Percentiles rank a stretch among this genome's conserved stretches.
Conservation (phyloP, 371 early-diverging fungal species). For the Actinomortierella ambigua region DNA sequence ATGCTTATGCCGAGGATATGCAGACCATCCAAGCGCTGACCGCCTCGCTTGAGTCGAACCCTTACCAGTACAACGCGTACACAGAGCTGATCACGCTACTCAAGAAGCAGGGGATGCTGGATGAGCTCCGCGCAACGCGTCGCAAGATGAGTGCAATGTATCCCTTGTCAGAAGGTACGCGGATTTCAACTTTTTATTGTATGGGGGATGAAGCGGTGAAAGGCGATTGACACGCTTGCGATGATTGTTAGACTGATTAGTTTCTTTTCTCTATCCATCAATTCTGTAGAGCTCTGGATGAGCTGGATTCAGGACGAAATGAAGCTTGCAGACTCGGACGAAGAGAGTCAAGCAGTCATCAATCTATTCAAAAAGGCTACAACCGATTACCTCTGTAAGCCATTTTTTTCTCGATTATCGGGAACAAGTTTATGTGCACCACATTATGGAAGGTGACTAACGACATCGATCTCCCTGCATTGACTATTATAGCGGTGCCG, state of each 20-base stretch:
- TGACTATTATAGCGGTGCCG: conserved; percentile 13
- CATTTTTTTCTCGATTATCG: too few species aligned
- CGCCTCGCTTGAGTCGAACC: conserved; percentile 12
- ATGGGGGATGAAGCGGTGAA: background rate
- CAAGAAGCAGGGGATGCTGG: conserved; percentile 26
- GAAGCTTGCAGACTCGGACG: conserved; percentile 32
- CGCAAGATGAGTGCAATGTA: conserved; percentile 23
- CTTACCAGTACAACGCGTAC: conserved; percentile 31
- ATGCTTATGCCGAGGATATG: background rate
- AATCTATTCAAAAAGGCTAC: conserved; percentile 27
- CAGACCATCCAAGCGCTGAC: conserved; percentile 20
- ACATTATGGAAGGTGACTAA: too few species aligned
- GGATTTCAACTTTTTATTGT: background rate
- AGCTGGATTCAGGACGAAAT: conserved; percentile 38
- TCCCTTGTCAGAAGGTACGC: conserved; percentile 35
- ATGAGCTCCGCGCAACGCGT: conserved; percentile 29
- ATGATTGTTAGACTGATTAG: background rate
- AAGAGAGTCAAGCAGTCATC: conserved; percentile 29
- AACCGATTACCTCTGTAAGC: conserved; percentile 37
- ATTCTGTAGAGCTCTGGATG: conserved; percentile 36
- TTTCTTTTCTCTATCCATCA: background rate
- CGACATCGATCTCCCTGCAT: background rate
- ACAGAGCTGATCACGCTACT: conserved; percentile 25
- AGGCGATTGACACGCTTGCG: background rate
- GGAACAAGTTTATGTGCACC: background rate